phyloP scores from a whole-genome alignment of 768 basidiomycete species.

The Pilatotrama ljubarskyi region DNA sequence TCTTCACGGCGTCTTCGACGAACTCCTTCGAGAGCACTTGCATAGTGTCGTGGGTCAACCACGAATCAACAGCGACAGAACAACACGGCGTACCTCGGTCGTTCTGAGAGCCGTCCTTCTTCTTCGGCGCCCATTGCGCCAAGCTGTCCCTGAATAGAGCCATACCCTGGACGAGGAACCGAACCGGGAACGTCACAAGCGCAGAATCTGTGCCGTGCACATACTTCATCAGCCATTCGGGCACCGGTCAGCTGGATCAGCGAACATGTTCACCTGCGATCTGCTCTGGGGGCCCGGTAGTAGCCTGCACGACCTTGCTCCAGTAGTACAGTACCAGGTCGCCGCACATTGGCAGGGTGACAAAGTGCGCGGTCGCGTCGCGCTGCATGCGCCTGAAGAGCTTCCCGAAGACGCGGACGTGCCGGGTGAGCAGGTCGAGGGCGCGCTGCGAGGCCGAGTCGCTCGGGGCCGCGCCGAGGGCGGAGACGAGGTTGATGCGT shows the following conservation, averaged over 20 bases:
- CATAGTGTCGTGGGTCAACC: constrained; percentile 7
- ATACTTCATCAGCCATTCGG: too few species aligned
- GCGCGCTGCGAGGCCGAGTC: constrained; percentile 44
- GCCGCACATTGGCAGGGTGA: constrained; percentile 59
- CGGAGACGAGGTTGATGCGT: constrained; percentile 54
- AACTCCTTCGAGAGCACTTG: constrained; percentile 67
- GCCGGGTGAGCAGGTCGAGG: constrained; percentile 62
- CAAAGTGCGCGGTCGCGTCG: constrained; percentile 57
- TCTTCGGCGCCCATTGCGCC: constrained; percentile 69
- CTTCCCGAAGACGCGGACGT: constrained; percentile 74
- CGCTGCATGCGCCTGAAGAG: constrained; percentile 78
- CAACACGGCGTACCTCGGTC: constrained; percentile 40
- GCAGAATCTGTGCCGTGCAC: constrained; percentile 49
- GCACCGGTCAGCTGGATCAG: too few species aligned
- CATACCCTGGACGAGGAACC: constrained; percentile 82
- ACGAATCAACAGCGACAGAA: neutral
- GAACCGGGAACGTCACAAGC: constrained; percentile 69
- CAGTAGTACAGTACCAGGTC: constrained; percentile 80
- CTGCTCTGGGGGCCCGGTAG: constrained; percentile 48
- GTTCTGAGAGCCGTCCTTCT: constrained; percentile 60
- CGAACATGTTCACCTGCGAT: too few species aligned
- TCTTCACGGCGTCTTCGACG: constrained; percentile 68
- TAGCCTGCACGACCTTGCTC: constrained; percentile 76
- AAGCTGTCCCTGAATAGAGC: constrained; percentile 83
- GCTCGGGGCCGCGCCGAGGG: constrained; percentile 38